Evolutionary conservation across 2,329 filamentous ascomycete species (phyloP).

Genomic region (Epichloe hybrida): DNA sequence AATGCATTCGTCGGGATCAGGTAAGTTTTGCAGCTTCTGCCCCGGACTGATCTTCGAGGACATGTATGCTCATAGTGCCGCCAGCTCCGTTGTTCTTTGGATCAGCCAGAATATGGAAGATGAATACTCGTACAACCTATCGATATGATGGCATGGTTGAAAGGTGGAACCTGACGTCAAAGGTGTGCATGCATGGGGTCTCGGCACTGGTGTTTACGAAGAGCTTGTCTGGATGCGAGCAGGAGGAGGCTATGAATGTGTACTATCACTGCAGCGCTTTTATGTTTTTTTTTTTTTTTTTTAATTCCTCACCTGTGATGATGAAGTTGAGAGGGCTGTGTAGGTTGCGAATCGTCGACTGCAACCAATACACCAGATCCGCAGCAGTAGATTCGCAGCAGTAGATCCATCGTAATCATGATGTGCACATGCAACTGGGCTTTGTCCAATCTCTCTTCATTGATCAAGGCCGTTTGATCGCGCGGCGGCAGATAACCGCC

Average conservation of each 20-base stretch:
- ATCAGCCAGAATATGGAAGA: slow-evolving; percentile 61
- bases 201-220: neutral
- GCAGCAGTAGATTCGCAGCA: too few species aligned
- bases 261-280: neutral
- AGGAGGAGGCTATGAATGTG: neutral
- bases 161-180: too few species aligned
- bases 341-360: too few species aligned
- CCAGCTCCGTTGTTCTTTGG: slow-evolving; percentile 51
- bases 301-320: too few species aligned
- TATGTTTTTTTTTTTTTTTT: neutral
- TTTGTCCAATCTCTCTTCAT: too few species aligned
- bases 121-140: slow-evolving; percentile 55
- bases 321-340: too few species aligned
- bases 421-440: too few species aligned
- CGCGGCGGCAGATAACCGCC: too few species aligned
- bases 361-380: too few species aligned
- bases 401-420: too few species aligned
- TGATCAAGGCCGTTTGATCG: too few species aligned
- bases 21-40: slow-evolving; percentile 21
- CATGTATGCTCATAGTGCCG: slow-evolving; percentile 6
- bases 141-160: slow-evolving; percentile 23
- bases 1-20: slow-evolving; percentile 50
- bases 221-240: neutral
- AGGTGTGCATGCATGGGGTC: neutral
- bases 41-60: neutral